Evolutionary conservation across 2,329 filamentous ascomycete genomes (phyloP).

Genomic region (Aspergillus tamarii): DNA sequence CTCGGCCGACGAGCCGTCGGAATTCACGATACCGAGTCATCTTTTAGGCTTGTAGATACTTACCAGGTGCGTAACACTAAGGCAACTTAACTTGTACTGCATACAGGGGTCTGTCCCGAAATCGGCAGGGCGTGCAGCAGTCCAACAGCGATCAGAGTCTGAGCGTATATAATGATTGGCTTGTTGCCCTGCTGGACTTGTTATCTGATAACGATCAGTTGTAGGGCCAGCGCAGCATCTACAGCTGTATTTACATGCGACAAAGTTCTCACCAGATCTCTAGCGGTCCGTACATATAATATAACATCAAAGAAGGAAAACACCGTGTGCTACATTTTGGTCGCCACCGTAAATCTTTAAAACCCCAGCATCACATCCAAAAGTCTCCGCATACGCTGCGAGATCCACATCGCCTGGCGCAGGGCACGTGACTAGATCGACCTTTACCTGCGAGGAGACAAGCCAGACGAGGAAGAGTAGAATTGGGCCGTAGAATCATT

Average conservation of each 20-base stretch:
- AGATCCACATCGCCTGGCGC: not conserved
- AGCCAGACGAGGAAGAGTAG: not conserved
- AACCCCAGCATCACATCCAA: too few species aligned
- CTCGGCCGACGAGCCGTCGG: not conserved
- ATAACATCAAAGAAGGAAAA: not conserved
- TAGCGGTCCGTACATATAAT: not conserved
- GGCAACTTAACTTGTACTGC: not conserved
- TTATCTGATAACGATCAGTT: conserved; percentile 7
- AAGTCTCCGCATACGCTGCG: not conserved
- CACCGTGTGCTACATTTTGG: too few species aligned
- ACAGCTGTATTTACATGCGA: not conserved
- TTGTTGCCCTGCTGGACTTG: not conserved
- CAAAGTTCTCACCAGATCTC: not conserved
- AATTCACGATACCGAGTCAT: conserved; percentile 1
- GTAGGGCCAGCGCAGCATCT: not conserved
- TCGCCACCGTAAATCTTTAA: too few species aligned
- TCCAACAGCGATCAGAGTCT: not conserved
- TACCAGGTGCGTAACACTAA: not conserved
- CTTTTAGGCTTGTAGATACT: not conserved
- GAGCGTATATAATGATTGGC: not conserved
- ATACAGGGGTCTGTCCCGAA: not conserved
- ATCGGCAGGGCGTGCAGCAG: not conserved
- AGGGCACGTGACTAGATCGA: not conserved
- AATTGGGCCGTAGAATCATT: not conserved
- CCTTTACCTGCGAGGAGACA: not conserved